Percentiles rank a stretch among this genome's conserved stretches.
These are phyloP conservation scores for Chaetoceros muelleri DNA, from an alignment of 108 stramenopile species.

Conservation along the genomic window DNA sequence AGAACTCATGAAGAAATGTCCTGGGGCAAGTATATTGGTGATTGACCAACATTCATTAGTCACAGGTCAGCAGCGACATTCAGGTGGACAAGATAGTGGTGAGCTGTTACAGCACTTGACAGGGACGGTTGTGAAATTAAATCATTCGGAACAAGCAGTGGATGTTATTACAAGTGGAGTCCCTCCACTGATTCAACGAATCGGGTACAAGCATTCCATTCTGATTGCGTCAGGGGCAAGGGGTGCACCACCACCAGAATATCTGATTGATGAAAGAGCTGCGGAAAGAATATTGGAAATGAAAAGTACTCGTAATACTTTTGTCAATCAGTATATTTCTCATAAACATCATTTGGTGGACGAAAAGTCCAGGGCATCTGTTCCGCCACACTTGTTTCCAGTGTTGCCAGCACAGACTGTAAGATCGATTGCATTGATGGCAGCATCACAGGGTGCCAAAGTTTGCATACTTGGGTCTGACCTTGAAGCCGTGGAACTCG, in stretches of 20 bases:
- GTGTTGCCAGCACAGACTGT: conserved; percentile 26
- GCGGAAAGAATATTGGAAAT: conserved; percentile 49
- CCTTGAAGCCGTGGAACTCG: conserved; percentile 73
- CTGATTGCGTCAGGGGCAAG: conserved; percentile 69
- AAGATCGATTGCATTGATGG: conserved; percentile 24
- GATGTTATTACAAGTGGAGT: conserved; percentile 5
- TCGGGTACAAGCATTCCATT: conserved; percentile 57
- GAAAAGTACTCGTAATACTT: conserved; percentile 21
- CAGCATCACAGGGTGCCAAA: conserved; percentile 40
- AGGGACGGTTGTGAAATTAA: conserved; percentile 7
- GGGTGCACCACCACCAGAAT: conserved; percentile 64
- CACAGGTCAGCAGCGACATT: background rate
- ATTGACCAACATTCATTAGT: conserved; percentile 31
- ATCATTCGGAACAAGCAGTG: conserved; percentile 24
- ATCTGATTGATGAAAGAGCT: conserved; percentile 39
- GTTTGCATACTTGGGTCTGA: conserved; percentile 70
- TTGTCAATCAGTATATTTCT: background rate
- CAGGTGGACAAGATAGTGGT: conserved; percentile 8
- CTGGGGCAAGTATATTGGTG: conserved; percentile 34
- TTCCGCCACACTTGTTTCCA: conserved; percentile 7
- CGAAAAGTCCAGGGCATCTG: background rate
- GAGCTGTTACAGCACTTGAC: conserved; percentile 13
- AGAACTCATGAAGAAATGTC: conserved; percentile 27
- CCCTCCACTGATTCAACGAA: background rate
- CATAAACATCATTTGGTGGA: background rate